Evolutionary conservation across 192 early-diverging fungal genomes (phyloP).

Genomic region (Diversispora eburnea): DNA sequence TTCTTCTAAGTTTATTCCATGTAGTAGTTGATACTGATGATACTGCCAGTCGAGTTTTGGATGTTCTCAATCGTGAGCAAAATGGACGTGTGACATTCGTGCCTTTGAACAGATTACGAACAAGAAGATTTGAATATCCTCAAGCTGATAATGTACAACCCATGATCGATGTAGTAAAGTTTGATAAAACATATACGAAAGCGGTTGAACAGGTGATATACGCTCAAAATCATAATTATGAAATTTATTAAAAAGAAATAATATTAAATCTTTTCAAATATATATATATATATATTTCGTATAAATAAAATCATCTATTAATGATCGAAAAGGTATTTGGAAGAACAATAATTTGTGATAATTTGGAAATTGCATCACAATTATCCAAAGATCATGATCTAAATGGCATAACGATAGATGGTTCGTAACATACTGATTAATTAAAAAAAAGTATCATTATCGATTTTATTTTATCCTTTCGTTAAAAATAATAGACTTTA

Average conservation of each 20-base stretch:
- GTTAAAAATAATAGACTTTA: not conserved
- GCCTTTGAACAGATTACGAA: conserved; percentile 85
- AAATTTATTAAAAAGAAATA: no score
- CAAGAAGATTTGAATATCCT: conserved; percentile 58
- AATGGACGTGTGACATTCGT: conserved; percentile 91
- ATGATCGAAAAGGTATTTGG: conserved; percentile 66
- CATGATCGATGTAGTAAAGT: conserved; percentile 75
- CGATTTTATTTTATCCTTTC: conserved; percentile 10
- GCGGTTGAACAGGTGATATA: conserved; percentile 75
- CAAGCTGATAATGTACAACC: conserved; percentile 68
- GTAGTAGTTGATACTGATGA: conserved; percentile 93
- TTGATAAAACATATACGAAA: conserved; percentile 61
- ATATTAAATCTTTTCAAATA: no score
- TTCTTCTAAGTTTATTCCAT: conserved; percentile 75
- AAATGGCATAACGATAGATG: conserved; percentile 86
- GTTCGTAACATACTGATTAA: not conserved
- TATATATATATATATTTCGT: not conserved
- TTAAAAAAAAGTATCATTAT: not conserved
- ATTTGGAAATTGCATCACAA: conserved; percentile 72
- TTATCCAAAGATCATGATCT: conserved; percentile 76
- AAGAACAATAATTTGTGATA: conserved; percentile 81
- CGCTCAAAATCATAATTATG: not conserved
- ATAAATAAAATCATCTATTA: not conserved
- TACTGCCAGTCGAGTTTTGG: conserved; percentile 77
- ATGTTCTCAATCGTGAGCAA: conserved; percentile 52